These are phyloP conservation scores for Aquilaria agallochum DNA, from an alignment of 441 rosid species.

Conservation along the genomic window DNA sequence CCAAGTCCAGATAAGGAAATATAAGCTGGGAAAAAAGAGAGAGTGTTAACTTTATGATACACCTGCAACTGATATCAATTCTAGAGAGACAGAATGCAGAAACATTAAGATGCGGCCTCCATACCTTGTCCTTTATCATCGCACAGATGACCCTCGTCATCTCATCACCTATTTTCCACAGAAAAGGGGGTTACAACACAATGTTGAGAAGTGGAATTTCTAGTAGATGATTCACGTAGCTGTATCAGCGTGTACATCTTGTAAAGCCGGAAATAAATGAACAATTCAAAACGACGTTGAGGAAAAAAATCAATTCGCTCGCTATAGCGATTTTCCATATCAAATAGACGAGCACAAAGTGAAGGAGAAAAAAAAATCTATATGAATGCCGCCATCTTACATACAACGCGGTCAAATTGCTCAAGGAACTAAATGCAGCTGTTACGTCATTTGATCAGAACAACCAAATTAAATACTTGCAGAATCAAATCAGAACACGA, in stretches of 20 bases:
- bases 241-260: background rate
- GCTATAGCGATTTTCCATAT: no score
- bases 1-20: constrained; percentile 76
- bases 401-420: no score
- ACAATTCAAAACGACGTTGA: constrained; percentile 1
- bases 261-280: background rate
- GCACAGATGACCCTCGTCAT: constrained; percentile 91
- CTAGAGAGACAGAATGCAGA: background rate
- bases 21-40: constrained; percentile 63
- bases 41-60: constrained; percentile 4
- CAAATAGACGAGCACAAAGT: no score
- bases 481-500: no score
- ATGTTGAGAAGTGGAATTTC: background rate
- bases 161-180: constrained; percentile 66
- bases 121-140: constrained; percentile 80
- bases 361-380: no score
- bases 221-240: background rate
- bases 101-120: constrained; percentile 3
- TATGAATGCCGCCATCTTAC: no score
- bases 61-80: background rate
- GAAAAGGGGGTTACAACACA: constrained; percentile 2
- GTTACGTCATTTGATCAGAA: no score
- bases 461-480: no score
- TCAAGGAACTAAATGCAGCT: no score
- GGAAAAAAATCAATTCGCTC: background rate